These are phyloP conservation scores for Backusella luteola DNA, from an alignment of 192 early-diverging fungal species.

Conservation along the genomic window DNA sequence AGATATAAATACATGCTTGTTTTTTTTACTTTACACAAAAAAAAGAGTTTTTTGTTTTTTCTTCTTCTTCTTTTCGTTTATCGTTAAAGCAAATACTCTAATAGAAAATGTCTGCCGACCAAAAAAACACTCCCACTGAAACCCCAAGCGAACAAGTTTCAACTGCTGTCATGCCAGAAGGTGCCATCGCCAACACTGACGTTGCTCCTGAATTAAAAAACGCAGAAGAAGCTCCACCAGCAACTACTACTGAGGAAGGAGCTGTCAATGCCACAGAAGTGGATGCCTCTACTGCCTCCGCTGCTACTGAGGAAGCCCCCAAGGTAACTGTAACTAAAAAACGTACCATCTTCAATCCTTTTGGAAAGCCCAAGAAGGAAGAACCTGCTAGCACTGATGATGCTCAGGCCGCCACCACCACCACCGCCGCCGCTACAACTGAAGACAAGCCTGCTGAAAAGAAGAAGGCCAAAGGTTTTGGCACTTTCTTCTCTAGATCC, in stretches of 20 bases:
- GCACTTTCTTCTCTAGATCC: conserved; percentile 12
- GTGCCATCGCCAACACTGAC: not conserved
- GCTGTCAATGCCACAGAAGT: conserved; percentile 15
- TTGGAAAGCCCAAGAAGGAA: conserved; percentile 11
- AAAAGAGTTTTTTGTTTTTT: not conserved
- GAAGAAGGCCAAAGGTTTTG: not conserved
- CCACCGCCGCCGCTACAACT: not conserved
- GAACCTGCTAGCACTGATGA: not conserved
- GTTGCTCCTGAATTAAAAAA: conserved; percentile 7
- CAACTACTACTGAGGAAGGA: conserved; percentile 4
- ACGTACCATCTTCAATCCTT: conserved; percentile 17
- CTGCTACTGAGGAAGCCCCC: not conserved
- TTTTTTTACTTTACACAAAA: conserved; percentile 5
- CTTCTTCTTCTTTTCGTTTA: not conserved
- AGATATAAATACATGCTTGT: not conserved
- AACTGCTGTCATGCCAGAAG: conserved; percentile 5
- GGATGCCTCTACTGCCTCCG: not conserved
- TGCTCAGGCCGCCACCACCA: not conserved
- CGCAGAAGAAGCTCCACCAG: conserved; percentile 15
- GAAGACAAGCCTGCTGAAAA: not conserved
- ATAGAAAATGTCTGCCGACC: not conserved
- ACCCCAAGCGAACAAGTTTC: not conserved
- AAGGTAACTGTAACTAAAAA: conserved; percentile 10
- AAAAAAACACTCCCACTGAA: not conserved
- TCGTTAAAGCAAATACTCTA: not conserved